These are phyloP conservation scores for Dipodascus albidus DNA, from an alignment of 805 yeast genomes.

Conservation along the genomic window DNA sequence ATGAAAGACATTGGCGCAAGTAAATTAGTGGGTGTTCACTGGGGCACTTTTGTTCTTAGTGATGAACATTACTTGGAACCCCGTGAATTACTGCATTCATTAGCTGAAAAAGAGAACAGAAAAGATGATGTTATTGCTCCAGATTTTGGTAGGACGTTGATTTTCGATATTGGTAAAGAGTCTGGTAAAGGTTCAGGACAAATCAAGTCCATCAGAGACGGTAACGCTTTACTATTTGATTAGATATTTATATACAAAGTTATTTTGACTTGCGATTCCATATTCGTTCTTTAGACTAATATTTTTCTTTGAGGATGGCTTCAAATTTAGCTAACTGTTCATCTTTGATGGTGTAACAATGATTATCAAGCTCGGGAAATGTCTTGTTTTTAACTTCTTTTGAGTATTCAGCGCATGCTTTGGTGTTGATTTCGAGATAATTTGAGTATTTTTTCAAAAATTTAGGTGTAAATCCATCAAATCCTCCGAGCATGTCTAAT, in stretches of 20 bases:
- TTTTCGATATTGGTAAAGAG: constrained; percentile 28
- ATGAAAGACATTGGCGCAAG: constrained; percentile 49
- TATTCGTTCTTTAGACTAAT: too few species aligned
- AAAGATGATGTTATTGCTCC: constrained; percentile 45
- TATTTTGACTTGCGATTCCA: too few species aligned
- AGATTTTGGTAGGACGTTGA: constrained; percentile 61
- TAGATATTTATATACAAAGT: not conserved
- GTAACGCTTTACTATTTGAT: constrained; percentile 8
- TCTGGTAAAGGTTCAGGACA: not conserved
- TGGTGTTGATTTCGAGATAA: constrained; percentile 36
- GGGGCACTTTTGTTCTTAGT: constrained; percentile 91
- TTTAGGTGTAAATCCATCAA: constrained; percentile 45
- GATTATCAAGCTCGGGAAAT: constrained; percentile 53
- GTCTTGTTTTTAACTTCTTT: constrained; percentile 41
- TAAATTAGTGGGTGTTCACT: constrained; percentile 77
- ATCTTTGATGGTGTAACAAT: constrained; percentile 59
- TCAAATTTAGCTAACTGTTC: constrained; percentile 42
- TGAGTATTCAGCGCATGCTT: constrained; percentile 43
- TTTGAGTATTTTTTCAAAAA: constrained; percentile 65
- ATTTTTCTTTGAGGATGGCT: constrained; percentile 13
- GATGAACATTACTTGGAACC: constrained; percentile 87
- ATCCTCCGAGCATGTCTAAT: constrained; percentile 65
- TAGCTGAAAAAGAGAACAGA: constrained; percentile 34
- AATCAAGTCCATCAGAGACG: constrained; percentile 19
- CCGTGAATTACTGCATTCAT: constrained; percentile 40